Evolutionary conservation across 2,329 filamentous ascomycete species (phyloP).

Genomic region (Colletotrichum sp.): DNA sequence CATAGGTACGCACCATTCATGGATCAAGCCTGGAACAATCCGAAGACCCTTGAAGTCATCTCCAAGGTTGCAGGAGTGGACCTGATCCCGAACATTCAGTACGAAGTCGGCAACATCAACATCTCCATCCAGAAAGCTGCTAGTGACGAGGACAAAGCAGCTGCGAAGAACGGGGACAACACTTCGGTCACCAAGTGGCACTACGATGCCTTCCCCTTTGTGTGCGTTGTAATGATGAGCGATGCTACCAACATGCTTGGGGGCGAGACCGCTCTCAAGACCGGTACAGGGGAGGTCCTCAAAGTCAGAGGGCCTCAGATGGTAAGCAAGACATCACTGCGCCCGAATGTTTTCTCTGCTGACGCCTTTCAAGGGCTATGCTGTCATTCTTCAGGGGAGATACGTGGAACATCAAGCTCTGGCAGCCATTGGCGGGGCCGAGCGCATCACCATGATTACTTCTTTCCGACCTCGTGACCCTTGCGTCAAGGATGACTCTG

Average conservation of each 20-base stretch:
- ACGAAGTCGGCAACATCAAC: slow-evolving; percentile 62
- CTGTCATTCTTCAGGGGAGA: slow-evolving; percentile 48
- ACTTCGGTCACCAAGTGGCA: slow-evolving; percentile 65
- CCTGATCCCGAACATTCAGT: slow-evolving; percentile 57
- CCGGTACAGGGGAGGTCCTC: slow-evolving; percentile 53
- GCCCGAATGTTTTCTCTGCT: background rate
- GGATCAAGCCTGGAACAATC: slow-evolving; percentile 53
- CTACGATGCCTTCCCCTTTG: slow-evolving; percentile 69
- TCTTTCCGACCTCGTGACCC: slow-evolving; percentile 46
- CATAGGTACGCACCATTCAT: background rate
- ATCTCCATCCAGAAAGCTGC: slow-evolving; percentile 55
- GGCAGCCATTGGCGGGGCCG: slow-evolving; percentile 41
- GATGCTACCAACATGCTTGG: slow-evolving; percentile 68
- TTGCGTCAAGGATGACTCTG: slow-evolving; percentile 48
- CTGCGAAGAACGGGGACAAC: slow-evolving; percentile 19
- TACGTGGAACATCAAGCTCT: slow-evolving; percentile 50
- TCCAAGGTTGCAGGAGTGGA: slow-evolving; percentile 61
- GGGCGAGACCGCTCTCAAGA: slow-evolving; percentile 67
- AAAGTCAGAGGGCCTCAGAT: slow-evolving; percentile 65
- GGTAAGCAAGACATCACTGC: slow-evolving; percentile 41
- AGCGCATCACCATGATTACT: slow-evolving; percentile 52
- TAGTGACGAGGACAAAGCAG: slow-evolving; percentile 50
- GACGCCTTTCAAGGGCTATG: slow-evolving; percentile 36
- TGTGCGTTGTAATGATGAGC: slow-evolving; percentile 72
- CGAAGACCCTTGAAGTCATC: slow-evolving; percentile 48